Evolutionary conservation across 2,329 filamentous ascomycete species (phyloP), one percentile per base, ranked within the genome.

Genomic region (Neocatenulostroma microsporum): DNA sequence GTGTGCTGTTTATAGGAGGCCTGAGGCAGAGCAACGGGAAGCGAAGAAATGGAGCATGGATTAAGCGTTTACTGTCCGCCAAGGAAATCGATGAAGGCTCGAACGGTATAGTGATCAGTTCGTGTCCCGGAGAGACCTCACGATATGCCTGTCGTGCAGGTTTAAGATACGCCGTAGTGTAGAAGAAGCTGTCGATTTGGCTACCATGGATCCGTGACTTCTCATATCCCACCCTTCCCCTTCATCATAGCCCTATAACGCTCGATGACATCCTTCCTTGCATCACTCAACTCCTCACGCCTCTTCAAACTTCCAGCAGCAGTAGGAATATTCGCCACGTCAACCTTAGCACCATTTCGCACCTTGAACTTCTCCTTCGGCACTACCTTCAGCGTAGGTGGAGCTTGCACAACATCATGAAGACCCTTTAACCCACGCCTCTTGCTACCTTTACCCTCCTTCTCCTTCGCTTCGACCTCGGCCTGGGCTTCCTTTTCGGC

Each of bases 201-300:
- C n/a, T n/a, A n/a, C n/a, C n/a, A n/a, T n/a, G n/a, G n/a, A n/a
- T n/a, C n/a, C n/a, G n/a, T n/a, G n/a, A n/a, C n/a, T 10, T n/a
- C 17, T 41, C 39, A 41, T 21, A 37, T 14, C 14, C 39, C 39
- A 14, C 36, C 18, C 15, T 30, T 29, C n/a, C n/a, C n/a, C 28
- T 26, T 42, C 78, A 86, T 85, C 66, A 84, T 67, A 47, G 72
- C 72, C 42, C 84, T 68, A 58, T 89, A 89, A 28, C 75, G 70
- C 47, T 83, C 80, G 39, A 89, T 78, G n/a, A 88, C 77, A 37
- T 73, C 76, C 55, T 70, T 70, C 46, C 84, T 70, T 48, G 81
- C 76, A 33, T 67, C 73, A 12, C 79, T 77, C 40, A 89, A 56
- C 62, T 86, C 82, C 55, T 86, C 82, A 59, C 82, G 71, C 57